Evolutionary conservation across 2,329 filamentous ascomycete genomes (phyloP).

Genomic region (Epichloe sibirici): DNA sequence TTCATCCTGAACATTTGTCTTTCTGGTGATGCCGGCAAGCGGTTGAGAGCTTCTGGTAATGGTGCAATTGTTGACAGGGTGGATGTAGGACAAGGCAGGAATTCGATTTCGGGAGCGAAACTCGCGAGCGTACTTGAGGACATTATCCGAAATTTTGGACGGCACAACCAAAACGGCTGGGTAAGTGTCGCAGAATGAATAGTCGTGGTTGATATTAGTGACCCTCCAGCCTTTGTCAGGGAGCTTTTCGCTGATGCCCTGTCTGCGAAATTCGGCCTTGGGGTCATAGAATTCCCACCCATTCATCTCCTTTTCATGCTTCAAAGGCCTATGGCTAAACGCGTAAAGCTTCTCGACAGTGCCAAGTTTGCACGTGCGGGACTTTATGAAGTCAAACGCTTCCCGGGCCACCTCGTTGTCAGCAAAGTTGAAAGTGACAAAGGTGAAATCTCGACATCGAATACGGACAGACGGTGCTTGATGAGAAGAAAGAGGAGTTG

Average conservation of each 20-base stretch:
- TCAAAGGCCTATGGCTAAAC: conserved; percentile 69
- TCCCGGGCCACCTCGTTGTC: conserved; percentile 66
- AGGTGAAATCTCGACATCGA: conserved; percentile 86
- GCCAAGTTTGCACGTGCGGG: conserved; percentile 68
- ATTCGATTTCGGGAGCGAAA: conserved; percentile 86
- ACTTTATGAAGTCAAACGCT: conserved; percentile 75
- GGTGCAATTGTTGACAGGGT: conserved; percentile 91
- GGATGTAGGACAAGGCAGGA: conserved; percentile 85
- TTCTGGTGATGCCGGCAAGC: conserved; percentile 70
- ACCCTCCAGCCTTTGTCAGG: conserved; percentile 75
- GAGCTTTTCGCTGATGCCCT: conserved; percentile 78
- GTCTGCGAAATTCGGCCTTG: conserved; percentile 70
- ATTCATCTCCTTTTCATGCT: conserved; percentile 59
- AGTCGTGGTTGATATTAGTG: conserved; percentile 80
- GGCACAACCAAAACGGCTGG: conserved; percentile 77
- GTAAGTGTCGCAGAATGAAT: conserved; percentile 85
- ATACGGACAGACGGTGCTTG: conserved; percentile 74
- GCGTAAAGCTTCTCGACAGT: conserved; percentile 83
- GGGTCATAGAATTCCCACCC: conserved; percentile 82
- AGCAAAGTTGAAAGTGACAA: conserved; percentile 78
- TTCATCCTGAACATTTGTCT: conserved; percentile 91
- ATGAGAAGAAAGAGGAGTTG: conserved; percentile 55
- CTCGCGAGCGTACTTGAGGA: conserved; percentile 80
- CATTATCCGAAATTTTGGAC: conserved; percentile 86
- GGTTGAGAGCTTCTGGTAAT: conserved; percentile 94